Conservation (phyloP, 1,139 yeast genomes). For the Taphrina deformans region DNA sequence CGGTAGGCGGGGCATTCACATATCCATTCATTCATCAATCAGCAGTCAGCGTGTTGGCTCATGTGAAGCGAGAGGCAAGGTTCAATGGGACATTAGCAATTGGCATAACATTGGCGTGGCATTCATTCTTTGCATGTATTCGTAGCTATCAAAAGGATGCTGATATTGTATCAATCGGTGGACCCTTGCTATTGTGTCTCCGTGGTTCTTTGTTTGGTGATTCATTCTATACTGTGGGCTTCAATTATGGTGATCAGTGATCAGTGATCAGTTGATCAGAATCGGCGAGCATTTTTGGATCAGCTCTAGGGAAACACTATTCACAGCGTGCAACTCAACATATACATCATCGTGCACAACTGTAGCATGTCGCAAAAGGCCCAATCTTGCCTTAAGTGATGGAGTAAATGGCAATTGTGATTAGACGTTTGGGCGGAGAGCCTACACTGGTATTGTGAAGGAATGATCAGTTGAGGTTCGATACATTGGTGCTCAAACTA, state of each 20-base stretch:
- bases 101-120: constrained; percentile 5
- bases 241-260: background rate
- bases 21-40: background rate
- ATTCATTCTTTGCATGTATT: background rate
- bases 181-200: no score
- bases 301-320: background rate
- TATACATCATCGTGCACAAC: no score
- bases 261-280: background rate
- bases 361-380: no score
- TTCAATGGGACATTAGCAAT: background rate
- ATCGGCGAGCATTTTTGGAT: background rate
- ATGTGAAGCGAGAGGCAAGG: constrained; percentile 8
- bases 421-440: no score
- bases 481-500: background rate
- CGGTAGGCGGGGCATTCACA: background rate
- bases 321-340: no score
- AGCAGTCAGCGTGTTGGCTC: background rate
- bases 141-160: background rate
- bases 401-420: no score
- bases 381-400: no score
- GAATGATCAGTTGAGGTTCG: background rate
- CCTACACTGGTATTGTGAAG: no score
- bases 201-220: no score
- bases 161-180: background rate
- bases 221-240: no score